Base-by-base conservation (phyloP, 129 eudicot genomes). In the Flaveria robusta region DNA sequence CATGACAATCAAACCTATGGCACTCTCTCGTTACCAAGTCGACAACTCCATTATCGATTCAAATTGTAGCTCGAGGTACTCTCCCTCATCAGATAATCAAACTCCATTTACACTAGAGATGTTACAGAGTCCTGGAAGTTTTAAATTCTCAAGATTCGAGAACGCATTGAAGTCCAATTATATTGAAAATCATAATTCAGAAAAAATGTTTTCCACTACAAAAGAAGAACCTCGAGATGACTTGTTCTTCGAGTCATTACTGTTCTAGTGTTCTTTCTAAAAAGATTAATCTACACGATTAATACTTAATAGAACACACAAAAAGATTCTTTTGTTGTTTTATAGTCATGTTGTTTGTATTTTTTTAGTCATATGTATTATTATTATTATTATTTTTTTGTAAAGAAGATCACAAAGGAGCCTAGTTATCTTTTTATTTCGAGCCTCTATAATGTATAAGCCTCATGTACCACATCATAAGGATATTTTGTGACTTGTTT, bases 211-310 rank as follows among this genome's bases (percentile, higher is more conserved):
- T 68, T 75, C 88, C 13, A 74, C 80, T 41, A 79, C 96, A 56
- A 89, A 89, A 79, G 96, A 89, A 54, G 97, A 91, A 67, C 90
- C 92, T 24, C 82, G 88, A 79, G 96, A 87, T 58, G 92, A 91
- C 81, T 41, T 78, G 83, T 85, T 89, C 79, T 70, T 83, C 22
- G 92, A 85, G 66, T 88, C 95, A 0, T 81, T 88, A 77, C 77
- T 86, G 14, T 82, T 78, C 77, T 91, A 54, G 84, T 75, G 49
- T 16, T 55, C 31, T 63, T 43, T n/a, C 26, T 2, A 63, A 19
- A 66, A 24, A 74, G 75, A 52, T 73, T 66, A 42, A 26, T 73
- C 43, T 55, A 43, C 43, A 54, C 79, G 29, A 68, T 14, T 41
- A 45, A 45, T 74, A 80, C 52, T 80, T 66, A 12, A 42, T 80